Percentiles rank a stretch among this genome's conserved stretches.
Evolutionary conservation across 257 asterid genomes (phyloP).

Genomic region (Cruciata laevipes): DNA sequence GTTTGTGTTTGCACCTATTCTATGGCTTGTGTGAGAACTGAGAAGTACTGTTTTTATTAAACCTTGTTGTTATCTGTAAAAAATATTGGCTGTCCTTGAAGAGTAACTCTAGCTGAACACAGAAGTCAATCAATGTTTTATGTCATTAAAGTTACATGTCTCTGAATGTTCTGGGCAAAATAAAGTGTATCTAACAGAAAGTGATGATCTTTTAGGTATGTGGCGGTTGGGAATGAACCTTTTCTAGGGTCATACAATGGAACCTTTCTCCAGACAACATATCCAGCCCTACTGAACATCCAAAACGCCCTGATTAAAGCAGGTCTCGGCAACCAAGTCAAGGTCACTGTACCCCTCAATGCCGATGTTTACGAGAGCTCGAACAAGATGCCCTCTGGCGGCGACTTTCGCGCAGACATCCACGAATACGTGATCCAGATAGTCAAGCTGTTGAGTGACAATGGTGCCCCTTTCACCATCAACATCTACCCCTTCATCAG

Average conservation of each 20-base stretch:
- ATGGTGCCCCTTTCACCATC: constrained; percentile 63
- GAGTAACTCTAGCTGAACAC: no score
- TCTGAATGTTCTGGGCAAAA: not conserved
- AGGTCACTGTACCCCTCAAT: constrained; percentile 79
- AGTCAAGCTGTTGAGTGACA: constrained; percentile 49
- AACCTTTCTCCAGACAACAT: constrained; percentile 47
- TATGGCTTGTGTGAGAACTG: no score
- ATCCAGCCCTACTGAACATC: constrained; percentile 68
- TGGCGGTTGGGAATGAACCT: constrained; percentile 86
- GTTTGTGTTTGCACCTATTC: no score
- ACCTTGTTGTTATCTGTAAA: not conserved
- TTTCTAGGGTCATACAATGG: constrained; percentile 53
- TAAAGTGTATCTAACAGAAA: not conserved
- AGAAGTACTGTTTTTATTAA: not conserved
- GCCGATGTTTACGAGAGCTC: constrained; percentile 67
- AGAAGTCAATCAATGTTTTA: not conserved
- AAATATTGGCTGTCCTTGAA: not conserved
- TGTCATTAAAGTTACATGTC: not conserved
- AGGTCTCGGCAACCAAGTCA: constrained; percentile 65
- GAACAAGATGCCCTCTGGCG: constrained; percentile 53
- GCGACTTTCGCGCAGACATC: constrained; percentile 64
- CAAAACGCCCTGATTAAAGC: constrained; percentile 82
- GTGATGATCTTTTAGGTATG: constrained; percentile 22
- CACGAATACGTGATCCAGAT: constrained; percentile 47
- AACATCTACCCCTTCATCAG: constrained; percentile 90